Evolutionary conservation across 768 basidiomycete genomes (phyloP).

Genomic region (Lactarius hengduanensis): DNA sequence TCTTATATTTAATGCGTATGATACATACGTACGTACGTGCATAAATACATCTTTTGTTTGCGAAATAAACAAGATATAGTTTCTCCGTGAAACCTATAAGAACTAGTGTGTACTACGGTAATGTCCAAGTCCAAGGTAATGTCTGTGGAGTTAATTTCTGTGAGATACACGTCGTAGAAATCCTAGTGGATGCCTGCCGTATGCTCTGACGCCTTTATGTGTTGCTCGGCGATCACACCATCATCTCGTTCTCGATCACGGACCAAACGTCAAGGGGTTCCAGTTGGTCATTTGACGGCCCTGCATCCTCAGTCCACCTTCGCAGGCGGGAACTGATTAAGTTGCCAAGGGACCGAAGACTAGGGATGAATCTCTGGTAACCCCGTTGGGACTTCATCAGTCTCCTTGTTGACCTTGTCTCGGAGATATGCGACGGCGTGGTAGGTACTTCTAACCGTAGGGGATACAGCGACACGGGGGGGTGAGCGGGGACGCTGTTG

Average conservation of each 20-base stretch:
- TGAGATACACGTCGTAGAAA: neutral
- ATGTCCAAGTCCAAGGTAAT: too few species aligned
- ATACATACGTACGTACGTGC: too few species aligned
- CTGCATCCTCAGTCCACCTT: neutral
- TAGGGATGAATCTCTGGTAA: neutral
- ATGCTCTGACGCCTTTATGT: neutral
- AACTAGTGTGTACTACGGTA: too few species aligned
- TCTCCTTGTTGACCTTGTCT: neutral
- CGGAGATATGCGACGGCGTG: neutral
- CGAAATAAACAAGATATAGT: too few species aligned
- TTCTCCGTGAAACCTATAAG: too few species aligned
- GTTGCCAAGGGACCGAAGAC: neutral
- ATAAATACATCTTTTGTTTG: too few species aligned
- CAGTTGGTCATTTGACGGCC: neutral
- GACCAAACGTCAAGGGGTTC: neutral
- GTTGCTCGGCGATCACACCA: neutral
- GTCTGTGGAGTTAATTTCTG: neutral
- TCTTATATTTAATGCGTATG: too few species aligned
- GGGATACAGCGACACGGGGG: fast-evolving
- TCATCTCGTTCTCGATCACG: neutral
- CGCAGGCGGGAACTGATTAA: neutral
- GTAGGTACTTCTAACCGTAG: neutral
- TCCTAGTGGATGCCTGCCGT: too few species aligned
- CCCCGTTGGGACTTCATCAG: neutral
- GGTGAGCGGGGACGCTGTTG: neutral